Evolutionary conservation across 495 filamentous ascomycete genomes (phyloP).

Genomic region (Barbatosphaeria neglecta): DNA sequence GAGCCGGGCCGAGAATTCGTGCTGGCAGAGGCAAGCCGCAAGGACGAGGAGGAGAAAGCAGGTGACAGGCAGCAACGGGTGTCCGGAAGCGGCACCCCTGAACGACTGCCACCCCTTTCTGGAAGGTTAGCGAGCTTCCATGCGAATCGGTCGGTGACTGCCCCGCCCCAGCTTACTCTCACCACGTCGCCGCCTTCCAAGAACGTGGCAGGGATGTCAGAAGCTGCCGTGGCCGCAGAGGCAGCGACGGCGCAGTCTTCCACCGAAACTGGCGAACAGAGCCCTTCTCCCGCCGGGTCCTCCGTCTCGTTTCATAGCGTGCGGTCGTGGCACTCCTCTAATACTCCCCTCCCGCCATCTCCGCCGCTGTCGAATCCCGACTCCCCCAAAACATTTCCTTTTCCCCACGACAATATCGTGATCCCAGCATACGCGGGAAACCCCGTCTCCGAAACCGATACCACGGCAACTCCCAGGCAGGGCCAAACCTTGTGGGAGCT

Average conservation of each 20-base stretch:
- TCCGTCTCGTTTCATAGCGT: constrained; percentile 42
- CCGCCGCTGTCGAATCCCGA: constrained; percentile 29
- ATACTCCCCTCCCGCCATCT: constrained; percentile 35
- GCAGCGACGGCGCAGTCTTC: not conserved
- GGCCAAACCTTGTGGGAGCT: constrained; percentile 4
- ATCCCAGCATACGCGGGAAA: constrained; percentile 7
- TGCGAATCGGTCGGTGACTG: constrained; percentile 21
- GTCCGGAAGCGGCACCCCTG: not conserved
- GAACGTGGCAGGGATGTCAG: not conserved
- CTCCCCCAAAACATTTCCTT: constrained; percentile 26
- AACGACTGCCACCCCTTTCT: constrained; percentile 1
- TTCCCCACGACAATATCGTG: constrained; percentile 19
- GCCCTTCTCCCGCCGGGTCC: constrained; percentile 19
- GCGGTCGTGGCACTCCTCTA: constrained; percentile 44
- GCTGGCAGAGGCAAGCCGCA: not conserved
- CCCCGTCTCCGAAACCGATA: constrained; percentile 20
- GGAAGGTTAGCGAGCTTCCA: constrained; percentile 11
- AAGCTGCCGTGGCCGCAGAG: not conserved
- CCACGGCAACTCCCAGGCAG: constrained; percentile 28
- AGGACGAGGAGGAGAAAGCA: not conserved
- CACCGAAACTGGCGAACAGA: constrained; percentile 7
- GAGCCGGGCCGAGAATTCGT: not conserved
- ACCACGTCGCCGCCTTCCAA: constrained; percentile 20
- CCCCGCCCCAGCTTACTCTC: constrained; percentile 21
- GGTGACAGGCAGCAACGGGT: not conserved